Evolutionary conservation across 1,284 basidiomycete species (phyloP).

Genomic region (Rhodofomes roseus): DNA sequence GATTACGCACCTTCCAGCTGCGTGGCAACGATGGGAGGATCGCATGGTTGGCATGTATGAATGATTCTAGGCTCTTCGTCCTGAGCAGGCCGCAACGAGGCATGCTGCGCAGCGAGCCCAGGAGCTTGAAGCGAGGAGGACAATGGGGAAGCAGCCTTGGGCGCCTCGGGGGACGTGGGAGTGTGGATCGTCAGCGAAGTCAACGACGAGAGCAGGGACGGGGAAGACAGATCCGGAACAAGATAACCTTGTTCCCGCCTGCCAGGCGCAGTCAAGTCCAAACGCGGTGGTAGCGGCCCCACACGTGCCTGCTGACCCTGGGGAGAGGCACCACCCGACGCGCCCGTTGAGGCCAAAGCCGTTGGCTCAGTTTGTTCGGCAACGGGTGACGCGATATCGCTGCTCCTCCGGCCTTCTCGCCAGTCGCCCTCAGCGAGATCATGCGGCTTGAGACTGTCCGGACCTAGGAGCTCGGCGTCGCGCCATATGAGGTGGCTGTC

Average conservation of each 20-base stretch:
- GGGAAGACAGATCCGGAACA: conserved; percentile 17
- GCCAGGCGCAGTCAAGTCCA: conserved; percentile 13
- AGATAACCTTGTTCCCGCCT: neutral
- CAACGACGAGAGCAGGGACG: conserved; percentile 19
- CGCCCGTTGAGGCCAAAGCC: neutral
- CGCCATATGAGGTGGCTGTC: conserved; percentile 36
- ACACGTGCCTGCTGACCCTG: neutral
- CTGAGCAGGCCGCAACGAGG: neutral
- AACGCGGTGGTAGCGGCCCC: conserved; percentile 10
- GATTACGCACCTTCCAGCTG: conserved; percentile 57
- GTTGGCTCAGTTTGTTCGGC: conserved; percentile 11
- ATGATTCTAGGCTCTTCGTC: conserved; percentile 37
- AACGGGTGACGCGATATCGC: neutral
- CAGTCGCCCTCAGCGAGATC: conserved; percentile 42
- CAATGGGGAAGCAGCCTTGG: neutral
- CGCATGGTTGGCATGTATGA: conserved; percentile 56
- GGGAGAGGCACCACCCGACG: neutral
- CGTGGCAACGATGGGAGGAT: conserved; percentile 57
- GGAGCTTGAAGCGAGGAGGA: neutral
- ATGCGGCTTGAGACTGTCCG: conserved; percentile 41
- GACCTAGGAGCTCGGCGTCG: conserved; percentile 46
- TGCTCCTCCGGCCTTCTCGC: conserved; percentile 20
- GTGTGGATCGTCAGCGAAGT: conserved; percentile 18
- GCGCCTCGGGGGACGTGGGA: conserved; percentile 7
- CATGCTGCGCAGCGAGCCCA: neutral